Evolutionary conservation across 2,329 filamentous ascomycete species (phyloP).

Genomic region (Pyrenophora graminea): DNA sequence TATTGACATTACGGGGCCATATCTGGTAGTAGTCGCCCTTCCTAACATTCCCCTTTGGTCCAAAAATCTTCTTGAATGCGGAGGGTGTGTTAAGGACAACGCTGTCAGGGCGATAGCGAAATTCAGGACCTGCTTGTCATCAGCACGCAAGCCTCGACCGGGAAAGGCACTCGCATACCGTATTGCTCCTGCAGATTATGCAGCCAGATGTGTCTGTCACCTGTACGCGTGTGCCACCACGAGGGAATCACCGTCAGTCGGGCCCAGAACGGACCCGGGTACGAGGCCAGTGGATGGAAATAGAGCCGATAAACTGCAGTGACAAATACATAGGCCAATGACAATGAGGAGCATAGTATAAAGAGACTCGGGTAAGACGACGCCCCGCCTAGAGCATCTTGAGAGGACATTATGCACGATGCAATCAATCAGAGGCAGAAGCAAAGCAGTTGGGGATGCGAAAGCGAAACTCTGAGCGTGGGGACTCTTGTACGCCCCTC

Average conservation of each 20-base stretch:
- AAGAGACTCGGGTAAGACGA: conserved; percentile 9
- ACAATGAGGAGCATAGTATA: conserved; percentile 3
- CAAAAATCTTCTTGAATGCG: conserved; percentile 51
- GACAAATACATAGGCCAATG: conserved; percentile 13
- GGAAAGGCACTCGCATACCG: conserved; percentile 48
- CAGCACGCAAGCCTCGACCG: not conserved
- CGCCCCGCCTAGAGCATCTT: not conserved
- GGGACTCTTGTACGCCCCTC: conserved; percentile 9
- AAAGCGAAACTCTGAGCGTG: conserved; percentile 5
- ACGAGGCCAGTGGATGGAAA: conserved; percentile 29
- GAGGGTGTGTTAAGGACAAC: conserved; percentile 72
- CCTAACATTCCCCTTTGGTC: conserved; percentile 50
- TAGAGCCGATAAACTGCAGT: conserved; percentile 23
- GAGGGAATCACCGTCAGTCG: conserved; percentile 25
- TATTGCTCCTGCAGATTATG: conserved; percentile 73
- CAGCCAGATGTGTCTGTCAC: conserved; percentile 73
- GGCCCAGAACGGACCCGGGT: conserved; percentile 33
- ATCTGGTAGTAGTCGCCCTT: conserved; percentile 52
- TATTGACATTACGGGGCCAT: conserved; percentile 44
- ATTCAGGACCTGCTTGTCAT: conserved; percentile 11
- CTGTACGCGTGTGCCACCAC: conserved; percentile 69
- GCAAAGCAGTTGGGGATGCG: not conserved
- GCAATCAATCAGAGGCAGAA: conserved; percentile 3
- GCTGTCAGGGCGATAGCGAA: conserved; percentile 74
- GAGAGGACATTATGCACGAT: conserved; percentile 8